A percentile compares a stretch with the other conserved stretches of the same genome.
phyloP scores from a whole-genome alignment of 2,329 filamentous ascomycete species.

The Tolypocladium inflatum region DNA sequence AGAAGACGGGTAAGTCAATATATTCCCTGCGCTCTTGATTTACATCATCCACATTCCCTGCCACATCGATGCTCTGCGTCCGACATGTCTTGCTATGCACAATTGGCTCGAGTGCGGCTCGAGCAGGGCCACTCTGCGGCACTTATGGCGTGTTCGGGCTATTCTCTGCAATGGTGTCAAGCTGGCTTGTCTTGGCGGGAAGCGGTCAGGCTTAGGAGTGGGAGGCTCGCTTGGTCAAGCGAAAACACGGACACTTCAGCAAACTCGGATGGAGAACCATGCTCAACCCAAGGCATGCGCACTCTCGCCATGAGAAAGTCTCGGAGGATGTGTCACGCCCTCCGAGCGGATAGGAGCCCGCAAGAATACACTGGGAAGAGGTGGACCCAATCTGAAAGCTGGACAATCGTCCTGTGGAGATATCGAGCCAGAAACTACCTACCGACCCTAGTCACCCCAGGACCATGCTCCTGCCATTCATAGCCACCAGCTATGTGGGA shows the following conservation, averaged over 20 bases:
- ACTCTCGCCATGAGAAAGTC: not conserved
- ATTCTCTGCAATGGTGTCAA: not conserved
- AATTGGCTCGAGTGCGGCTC: not conserved
- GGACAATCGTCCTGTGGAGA: slow-evolving; percentile 15
- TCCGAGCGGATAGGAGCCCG: not conserved
- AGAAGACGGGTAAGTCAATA: slow-evolving; percentile 33
- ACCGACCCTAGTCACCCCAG: slow-evolving; percentile 20
- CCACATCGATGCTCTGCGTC: not conserved
- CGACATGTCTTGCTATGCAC: not conserved
- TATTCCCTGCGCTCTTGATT: not conserved
- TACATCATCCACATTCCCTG: not conserved
- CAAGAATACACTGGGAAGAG: not conserved
- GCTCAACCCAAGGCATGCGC: slow-evolving; percentile 1
- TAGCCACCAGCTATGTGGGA: slow-evolving; percentile 38
- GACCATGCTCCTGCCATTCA: slow-evolving; percentile 26
- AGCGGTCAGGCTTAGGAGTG: slow-evolving; percentile 15
- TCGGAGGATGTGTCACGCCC: not conserved
- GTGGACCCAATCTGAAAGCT: slow-evolving; percentile 2
- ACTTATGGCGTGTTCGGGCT: not conserved
- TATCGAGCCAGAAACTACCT: slow-evolving; percentile 17
- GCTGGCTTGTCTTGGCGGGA: slow-evolving; percentile 12
- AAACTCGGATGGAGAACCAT: slow-evolving; percentile 5
- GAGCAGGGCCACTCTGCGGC: not conserved
- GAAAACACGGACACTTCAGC: slow-evolving; percentile 10
- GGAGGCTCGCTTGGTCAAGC: slow-evolving; percentile 12